Evolutionary conservation across 805 yeast species (phyloP), one percentile per base, ranked within the genome.

Genomic region (Hermanozyma aechmeae): DNA sequence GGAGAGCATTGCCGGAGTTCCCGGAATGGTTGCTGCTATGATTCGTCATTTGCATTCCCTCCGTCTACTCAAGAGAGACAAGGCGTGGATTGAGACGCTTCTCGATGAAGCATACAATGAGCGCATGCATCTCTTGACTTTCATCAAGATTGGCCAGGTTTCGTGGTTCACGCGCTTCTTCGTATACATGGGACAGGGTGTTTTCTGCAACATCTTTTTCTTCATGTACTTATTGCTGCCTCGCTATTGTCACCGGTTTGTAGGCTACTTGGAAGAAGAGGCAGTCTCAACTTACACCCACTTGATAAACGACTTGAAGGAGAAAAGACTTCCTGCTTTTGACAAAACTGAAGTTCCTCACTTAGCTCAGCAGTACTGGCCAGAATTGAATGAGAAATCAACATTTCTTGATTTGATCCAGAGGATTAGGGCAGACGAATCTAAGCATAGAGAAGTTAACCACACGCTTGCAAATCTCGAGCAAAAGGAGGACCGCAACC

Each of bases 1-100:
- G 40, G 87, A 79, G 50, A 68, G 76, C 35, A 65, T 79, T 32
- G 87, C 87, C 4, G 86, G 84, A 6, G 82, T 79, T n/a, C 87
- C 87, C 1, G 86, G 87, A 8, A 71, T 76, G 64, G 80, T 75
- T 26, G 87, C 82, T 3, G 79, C 80, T 1, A 79, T 77, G 53
- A 50, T 79, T 24, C 66, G 86, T 33, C 86, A 79, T 46, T 60
- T 79, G 42, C 76, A 74, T 38, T 69, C 82, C 2, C 48, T 79
- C 27, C 56, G 87, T 39, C 50, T 76, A 28, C 56, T 79, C 40
- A 64, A 65, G 43, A 55, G 86, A 34, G 87, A 79, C 48, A 69
- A 73, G 43, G 85, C 82, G 1, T 79, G 84, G 79, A 66, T 79
- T 37, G 83, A 79, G 48, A 77, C 86, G 2, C 56, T 79, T 23